A percentile compares a stretch with the other conserved stretches of the same genome.
Conservation (phyloP, 106 monocot genomes). For the Cymbidium sinense region DNA sequence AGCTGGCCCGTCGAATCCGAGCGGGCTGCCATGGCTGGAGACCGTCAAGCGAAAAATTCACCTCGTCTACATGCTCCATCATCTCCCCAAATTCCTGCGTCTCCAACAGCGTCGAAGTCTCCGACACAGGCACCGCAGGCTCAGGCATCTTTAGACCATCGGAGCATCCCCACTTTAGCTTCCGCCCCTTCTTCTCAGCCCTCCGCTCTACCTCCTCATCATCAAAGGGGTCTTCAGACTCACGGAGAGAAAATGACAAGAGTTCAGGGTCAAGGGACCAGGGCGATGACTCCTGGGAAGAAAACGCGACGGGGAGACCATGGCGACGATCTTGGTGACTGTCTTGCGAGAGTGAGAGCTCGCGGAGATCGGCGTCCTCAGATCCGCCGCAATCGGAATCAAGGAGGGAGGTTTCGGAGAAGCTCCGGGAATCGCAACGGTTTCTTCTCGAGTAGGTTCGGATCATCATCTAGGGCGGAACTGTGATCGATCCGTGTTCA, state of each 20-base stretch:
- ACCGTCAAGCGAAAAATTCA: constrained; percentile 86
- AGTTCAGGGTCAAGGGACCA: constrained; percentile 49
- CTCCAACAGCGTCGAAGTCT: constrained; percentile 85
- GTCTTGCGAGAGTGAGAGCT: constrained; percentile 29
- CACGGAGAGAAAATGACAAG: background rate
- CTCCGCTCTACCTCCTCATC: background rate
- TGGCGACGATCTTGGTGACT: constrained; percentile 20
- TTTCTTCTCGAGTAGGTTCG: constrained; percentile 74
- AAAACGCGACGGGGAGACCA: constrained; percentile 27
- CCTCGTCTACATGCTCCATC: constrained; percentile 98
- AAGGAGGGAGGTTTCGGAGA: constrained; percentile 19
- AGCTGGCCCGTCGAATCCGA: constrained; percentile 61
- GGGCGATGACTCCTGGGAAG: constrained; percentile 64
- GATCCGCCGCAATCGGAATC: constrained; percentile 17
- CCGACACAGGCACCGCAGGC: background rate
- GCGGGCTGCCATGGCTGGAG: constrained; percentile 55
- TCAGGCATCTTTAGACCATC: background rate
- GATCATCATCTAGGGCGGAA: constrained; percentile 47
- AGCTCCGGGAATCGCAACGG: constrained; percentile 22
- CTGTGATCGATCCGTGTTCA: background rate
- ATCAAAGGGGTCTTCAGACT: background rate
- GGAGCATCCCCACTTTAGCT: constrained; percentile 13
- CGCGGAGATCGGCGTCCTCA: constrained; percentile 9
- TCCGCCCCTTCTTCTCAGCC: constrained; percentile 1
- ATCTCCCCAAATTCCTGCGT: constrained; percentile 97